Conservation (phyloP, 1,284 basidiomycete species). For the Ganoderma leucocontextum region DNA sequence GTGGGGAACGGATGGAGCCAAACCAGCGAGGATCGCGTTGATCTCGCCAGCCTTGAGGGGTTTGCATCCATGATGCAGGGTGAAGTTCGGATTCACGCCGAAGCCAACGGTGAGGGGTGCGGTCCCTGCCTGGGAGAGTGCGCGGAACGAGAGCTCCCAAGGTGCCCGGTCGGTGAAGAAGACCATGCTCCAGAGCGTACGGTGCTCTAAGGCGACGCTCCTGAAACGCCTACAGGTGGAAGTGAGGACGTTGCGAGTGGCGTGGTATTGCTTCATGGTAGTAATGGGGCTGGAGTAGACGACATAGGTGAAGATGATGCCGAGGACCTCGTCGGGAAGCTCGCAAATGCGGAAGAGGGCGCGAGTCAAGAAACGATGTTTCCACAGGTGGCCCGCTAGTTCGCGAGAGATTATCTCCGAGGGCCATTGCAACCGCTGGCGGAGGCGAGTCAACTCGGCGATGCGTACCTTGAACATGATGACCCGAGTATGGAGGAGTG, state of each 20-base stretch:
- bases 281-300: constrained; percentile 54
- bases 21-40: neutral
- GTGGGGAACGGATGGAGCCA: constrained; percentile 1
- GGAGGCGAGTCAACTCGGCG: constrained; percentile 38
- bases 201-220: constrained; percentile 32
- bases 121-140: constrained; percentile 58
- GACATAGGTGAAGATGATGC: constrained; percentile 65
- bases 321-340: constrained; percentile 69
- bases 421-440: neutral
- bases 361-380: constrained; percentile 48
- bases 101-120: constrained; percentile 65
- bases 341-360: constrained; percentile 63
- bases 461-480: constrained; percentile 26
- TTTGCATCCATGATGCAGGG: neutral
- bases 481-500: constrained; percentile 9
- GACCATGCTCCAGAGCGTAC: constrained; percentile 36
- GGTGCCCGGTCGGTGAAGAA: constrained; percentile 61
- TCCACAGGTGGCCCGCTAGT: constrained; percentile 31
- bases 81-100: constrained; percentile 46
- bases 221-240: constrained; percentile 62
- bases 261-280: constrained; percentile 43
- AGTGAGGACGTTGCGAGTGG: constrained; percentile 51
- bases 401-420: constrained; percentile 22
- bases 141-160: constrained; percentile 47
- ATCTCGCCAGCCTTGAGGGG: constrained; percentile 1